Evolutionary conservation across 495 filamentous ascomycete species (phyloP), one percentile per base, ranked within the genome.

Genomic region (Hypoxylon trugodes): DNA sequence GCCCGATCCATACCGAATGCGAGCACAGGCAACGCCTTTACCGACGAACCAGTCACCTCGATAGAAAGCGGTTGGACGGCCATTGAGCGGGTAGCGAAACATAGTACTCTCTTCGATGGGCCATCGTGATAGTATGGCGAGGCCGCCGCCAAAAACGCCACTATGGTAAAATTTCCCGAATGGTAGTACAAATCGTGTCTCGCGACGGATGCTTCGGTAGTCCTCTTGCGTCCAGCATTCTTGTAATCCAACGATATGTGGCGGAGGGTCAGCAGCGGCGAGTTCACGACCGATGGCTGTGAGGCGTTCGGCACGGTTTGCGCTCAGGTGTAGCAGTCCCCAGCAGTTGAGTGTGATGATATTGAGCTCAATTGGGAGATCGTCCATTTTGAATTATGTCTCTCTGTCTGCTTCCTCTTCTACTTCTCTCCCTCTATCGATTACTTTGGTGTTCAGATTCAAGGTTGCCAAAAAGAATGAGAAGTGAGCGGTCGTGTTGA

Each of bases 171-270:
- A 97, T 74, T 98, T 98, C 25, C 87, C 92, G 72, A 96, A 90
- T 1, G 95, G 95, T n/a, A 98, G 83, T 38, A 95, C 80, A 59
- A 89, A 78, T 38, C 80, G 80, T 0, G 92, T 96, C 57, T 89
- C 83, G 16, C 82, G 73, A 25, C 90, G 90, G 61, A 98, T 93
- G 71, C 81, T 86, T 30, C 85, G 81, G 82, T 93, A 98, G 80
- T 98, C 95, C 65, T 92, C 81, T 59, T 96, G 88, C 5, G 91
- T 93, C 88, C 90, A 98, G 81, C 91, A 96, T 81, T 98, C 95
- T 79, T 98, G 95, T 12, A 98, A 81, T 10, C 89, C 92, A 55
- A 98, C 92, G 66, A 98, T 95, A 47, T 96, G 86, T 16, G 93
- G 90, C 10, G 82, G 71, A 0, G 92, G 90, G 30, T 80, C 74